Percentiles rank a stretch among this genome's conserved stretches.
Evolutionary conservation across 805 yeast species (phyloP).

Genomic region (Lachancea mirantina): DNA sequence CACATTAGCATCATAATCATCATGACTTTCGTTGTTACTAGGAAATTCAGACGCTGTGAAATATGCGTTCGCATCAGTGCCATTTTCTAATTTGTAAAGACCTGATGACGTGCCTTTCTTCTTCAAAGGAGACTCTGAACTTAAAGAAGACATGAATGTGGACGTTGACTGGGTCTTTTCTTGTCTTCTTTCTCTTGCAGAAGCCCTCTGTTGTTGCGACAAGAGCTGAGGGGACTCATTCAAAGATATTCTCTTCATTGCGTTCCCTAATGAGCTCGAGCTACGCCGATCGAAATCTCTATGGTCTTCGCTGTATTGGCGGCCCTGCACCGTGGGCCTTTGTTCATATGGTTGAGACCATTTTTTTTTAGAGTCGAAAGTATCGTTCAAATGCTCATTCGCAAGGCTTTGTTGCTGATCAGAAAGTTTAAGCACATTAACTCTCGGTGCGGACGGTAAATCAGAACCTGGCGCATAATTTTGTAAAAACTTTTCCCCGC

Average conservation of each 20-base stretch:
- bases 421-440: slow-evolving; percentile 23
- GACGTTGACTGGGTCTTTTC: slow-evolving; percentile 16
- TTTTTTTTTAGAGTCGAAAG: too few species aligned
- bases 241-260: slow-evolving; percentile 14
- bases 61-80: slow-evolving; percentile 22
- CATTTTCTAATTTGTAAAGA: slow-evolving; percentile 22
- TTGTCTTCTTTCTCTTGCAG: too few species aligned
- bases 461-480: slow-evolving; percentile 6
- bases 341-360: too few species aligned
- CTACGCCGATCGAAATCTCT: slow-evolving; percentile 16
- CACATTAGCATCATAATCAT: neutral
- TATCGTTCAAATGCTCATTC: too few species aligned
- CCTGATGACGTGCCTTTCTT: slow-evolving; percentile 19
- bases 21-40: slow-evolving; percentile 1
- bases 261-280: slow-evolving; percentile 17
- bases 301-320: slow-evolving; percentile 3
- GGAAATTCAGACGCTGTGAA: slow-evolving; percentile 28
- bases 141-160: slow-evolving; percentile 21
- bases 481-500: slow-evolving; percentile 1
- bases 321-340: slow-evolving; percentile 9
- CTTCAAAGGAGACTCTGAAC: slow-evolving; percentile 20
- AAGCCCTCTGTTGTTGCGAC: neutral
- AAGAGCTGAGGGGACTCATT: slow-evolving; percentile 3
- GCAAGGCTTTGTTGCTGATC: slow-evolving; percentile 22
- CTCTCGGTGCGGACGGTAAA: too few species aligned